Base-by-base conservation (phyloP, 768 basidiomycete species). In the Megacollybia marginata region DNA sequence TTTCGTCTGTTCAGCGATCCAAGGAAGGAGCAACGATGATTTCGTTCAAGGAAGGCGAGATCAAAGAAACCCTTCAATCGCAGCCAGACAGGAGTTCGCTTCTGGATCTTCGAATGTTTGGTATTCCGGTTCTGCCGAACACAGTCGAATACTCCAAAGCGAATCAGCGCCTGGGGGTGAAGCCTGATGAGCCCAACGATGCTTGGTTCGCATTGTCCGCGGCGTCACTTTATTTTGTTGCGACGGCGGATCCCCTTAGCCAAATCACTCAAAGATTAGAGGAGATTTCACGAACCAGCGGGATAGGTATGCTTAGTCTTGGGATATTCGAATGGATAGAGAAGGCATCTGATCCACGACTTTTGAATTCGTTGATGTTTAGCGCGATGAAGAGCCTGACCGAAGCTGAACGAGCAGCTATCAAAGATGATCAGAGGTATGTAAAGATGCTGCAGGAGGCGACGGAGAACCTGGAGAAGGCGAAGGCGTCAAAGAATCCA, bases 291-390 rank as follows among this genome's bases (percentile, higher is more conserved):
- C 36, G 48, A 42, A 40, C 33, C 15, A 42, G 35, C 13, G 48
- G 35, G 38, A 16, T 48, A 40, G 48, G 48, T 42, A 42, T 48
- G 42, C 48, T 48, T 19, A 40, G 48, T 31, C 38, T 48, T 42
- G 38, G 48, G 18, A 48, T 38, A 36, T 48, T 48, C 36, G 48
- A 48, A 31, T 48, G 48, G 48, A 38, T 48, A 40, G 48, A 48
- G 23, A 48, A 48, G 48, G 48, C 48, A 34, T 33, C 48, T 31
- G 42, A 42, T 48, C 48, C 48, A 13, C 36, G 48, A 40, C 48
- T 48, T 19, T 20, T 48, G 34, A 48, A 48, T 40, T 48, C 48
- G 42, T 38, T 48, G 31, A 23, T 42, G 34, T 48, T 48, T 40
- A 40, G 42, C 32, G 48, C 48, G 34, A 31, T 48, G 34, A 48